Percentiles rank a stretch among this genome's conserved stretches.
These are phyloP conservation scores for Teratosphaeria pseudoeucalypti DNA, from an alignment of 2,329 filamentous ascomycete species.

Conservation along the genomic window DNA sequence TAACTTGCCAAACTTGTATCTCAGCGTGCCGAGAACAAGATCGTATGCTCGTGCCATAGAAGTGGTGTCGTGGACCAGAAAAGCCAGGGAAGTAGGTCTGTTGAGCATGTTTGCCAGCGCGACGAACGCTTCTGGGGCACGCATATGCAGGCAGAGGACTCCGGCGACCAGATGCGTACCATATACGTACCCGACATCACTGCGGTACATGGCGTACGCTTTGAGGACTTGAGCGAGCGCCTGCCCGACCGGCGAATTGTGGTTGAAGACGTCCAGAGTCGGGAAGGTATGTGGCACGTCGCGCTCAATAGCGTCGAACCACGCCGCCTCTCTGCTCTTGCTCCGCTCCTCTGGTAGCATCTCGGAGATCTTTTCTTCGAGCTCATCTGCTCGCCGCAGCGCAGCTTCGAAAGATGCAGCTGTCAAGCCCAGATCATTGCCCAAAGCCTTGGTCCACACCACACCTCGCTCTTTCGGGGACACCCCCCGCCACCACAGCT, in stretches of 20 bases:
- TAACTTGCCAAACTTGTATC: slow-evolving; percentile 53
- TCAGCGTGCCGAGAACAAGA: slow-evolving; percentile 56
- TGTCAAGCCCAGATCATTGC: slow-evolving; percentile 61
- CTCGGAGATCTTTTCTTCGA: slow-evolving; percentile 46
- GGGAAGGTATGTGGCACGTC: slow-evolving; percentile 60
- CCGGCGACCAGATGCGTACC: slow-evolving; percentile 68
- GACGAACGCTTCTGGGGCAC: slow-evolving; percentile 55
- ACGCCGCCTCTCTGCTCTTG: slow-evolving; percentile 45
- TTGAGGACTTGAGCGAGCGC: slow-evolving; percentile 61
- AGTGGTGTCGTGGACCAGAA: slow-evolving; percentile 59
- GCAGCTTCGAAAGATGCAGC: slow-evolving; percentile 61
- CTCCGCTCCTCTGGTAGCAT: slow-evolving; percentile 34
- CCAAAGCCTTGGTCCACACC: slow-evolving; percentile 62
- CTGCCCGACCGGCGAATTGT: slow-evolving; percentile 56
- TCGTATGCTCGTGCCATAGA: slow-evolving; percentile 60
- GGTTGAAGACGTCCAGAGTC: slow-evolving; percentile 60
- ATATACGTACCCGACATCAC: slow-evolving; percentile 66
- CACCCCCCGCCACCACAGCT: slow-evolving; percentile 75
- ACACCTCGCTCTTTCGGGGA: slow-evolving; percentile 57
- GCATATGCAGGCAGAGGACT: slow-evolving; percentile 61
- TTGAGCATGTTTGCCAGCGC: slow-evolving; percentile 69
- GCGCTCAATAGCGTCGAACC: slow-evolving; percentile 53
- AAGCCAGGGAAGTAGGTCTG: slow-evolving; percentile 62
- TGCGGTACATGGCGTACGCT: slow-evolving; percentile 73
- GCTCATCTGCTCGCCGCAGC: slow-evolving; percentile 53